Base-by-base conservation (phyloP, 345 rosid species). In the Lepidium didymum region DNA sequence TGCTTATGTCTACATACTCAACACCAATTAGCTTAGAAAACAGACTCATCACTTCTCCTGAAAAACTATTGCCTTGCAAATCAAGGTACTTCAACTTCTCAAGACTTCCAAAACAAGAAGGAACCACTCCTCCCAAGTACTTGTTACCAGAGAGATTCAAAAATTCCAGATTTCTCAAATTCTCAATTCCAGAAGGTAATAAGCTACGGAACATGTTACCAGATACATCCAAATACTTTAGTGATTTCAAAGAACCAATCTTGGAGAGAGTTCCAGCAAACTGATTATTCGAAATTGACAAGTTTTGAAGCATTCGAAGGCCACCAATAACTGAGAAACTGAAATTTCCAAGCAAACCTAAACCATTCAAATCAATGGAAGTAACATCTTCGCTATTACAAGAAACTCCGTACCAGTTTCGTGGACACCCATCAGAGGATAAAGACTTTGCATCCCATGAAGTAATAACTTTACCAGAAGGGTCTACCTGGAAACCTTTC, bases 391-490 rank as follows among this genome's bases (percentile, higher is more conserved):
- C 91, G 25, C 75, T 78, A 60, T 23, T 58, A 70, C 98, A 92
- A 57, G 75, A 59, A 41, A 92, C 77, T n/a, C 98, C 96, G 21
- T 70, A 84, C 98, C 98, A 92, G 64, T 81, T 79, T 67, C 29
- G 41, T 4, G 98, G 96, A 54, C 98, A 92, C 33, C 70, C 86
- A 76, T 92, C 76, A 51, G 96, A 78, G 29, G 83, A 57, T 55
- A 87, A 70, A 64, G 88, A 73, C 61, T 82, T 86, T 25, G 85
- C 73, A 43, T 84, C 80, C 98, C 98, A 92, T 35, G 98, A 89
- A 68, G 57, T 76, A 67, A 82, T 63, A 64, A 80, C 55, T 74
- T 76, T 56, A 41, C 86, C 87, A 8, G 90, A 78, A 62, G 89
- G 84, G 84, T 83, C 92, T 46, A 70, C 63, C 44, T 62, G 78